Percentiles rank a stretch among this genome's conserved stretches.
phyloP scores from a whole-genome alignment of 768 basidiomycete genomes.

The Ramaria rubella region DNA sequence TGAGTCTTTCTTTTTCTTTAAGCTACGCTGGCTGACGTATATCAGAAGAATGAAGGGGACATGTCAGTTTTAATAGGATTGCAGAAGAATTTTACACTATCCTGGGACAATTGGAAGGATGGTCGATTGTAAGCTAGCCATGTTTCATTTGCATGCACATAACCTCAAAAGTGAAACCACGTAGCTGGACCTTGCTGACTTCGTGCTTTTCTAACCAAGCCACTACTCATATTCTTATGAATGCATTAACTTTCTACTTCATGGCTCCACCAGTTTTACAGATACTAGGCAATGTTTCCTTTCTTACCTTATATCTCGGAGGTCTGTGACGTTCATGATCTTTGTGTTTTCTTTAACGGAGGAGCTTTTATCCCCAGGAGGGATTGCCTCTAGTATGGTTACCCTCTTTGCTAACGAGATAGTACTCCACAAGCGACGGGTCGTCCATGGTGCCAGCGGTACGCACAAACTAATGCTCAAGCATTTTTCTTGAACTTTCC shows the following conservation, averaged over 20 bases:
- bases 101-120: conserved; percentile 49
- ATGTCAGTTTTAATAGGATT: conserved; percentile 40
- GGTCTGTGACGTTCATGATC: conserved; percentile 30
- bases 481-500: neutral
- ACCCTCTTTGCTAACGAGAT: conserved; percentile 32
- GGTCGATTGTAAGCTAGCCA: conserved; percentile 54
- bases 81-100: conserved; percentile 55
- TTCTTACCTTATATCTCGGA: conserved; percentile 68
- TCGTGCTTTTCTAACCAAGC: conserved; percentile 64
- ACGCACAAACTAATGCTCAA: conserved; percentile 16
- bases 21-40: conserved; percentile 4
- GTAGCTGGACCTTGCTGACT: conserved; percentile 71
- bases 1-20: conserved; percentile 12
- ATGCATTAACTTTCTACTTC: conserved; percentile 73
- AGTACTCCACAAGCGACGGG: conserved; percentile 38
- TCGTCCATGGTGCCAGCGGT: conserved; percentile 73
- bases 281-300: conserved; percentile 58
- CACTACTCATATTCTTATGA: conserved; percentile 59
- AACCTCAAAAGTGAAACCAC: neutral
- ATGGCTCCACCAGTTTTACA: conserved; percentile 60
- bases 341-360: neutral
- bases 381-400: conserved; percentile 47
- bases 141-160: conserved; percentile 11
- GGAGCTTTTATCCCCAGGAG: conserved; percentile 40
- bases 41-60: conserved; percentile 23